Base-by-base conservation (phyloP, 129 eudicot species). In the Centaurea solstitialis region DNA sequence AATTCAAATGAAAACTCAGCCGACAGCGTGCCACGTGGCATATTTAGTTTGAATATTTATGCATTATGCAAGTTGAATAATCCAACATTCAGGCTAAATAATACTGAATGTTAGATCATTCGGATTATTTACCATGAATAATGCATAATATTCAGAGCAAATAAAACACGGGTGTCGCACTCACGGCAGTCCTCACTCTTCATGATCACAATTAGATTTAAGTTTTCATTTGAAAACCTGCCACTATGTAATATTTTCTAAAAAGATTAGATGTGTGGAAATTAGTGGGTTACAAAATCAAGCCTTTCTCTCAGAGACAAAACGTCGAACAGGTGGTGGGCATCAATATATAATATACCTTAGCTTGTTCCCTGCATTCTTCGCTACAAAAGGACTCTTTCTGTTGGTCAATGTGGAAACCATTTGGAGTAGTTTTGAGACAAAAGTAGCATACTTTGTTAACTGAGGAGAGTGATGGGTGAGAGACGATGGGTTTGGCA, bases 371-470 rank as follows among this genome's bases (percentile, higher is more conserved):
- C 80, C 88, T 77, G 70, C 99, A 95, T 50, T 86, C 78, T 62
- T 91, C 82, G 37, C 97, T 84, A 74, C 99, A 95, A 88, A 91
- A 95, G 23, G 83, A 26, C 47, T 85, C 86, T 38, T 33, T 47
- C 0, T 77, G 68, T 45, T 50, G 41, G 68, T 72, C 81, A 37
- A 84, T 77, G 9, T 8, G 17, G 0, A 71, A 21, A 9, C 17
- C 13, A 11, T 61, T 50, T 13, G 66, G 71, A 21, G 81, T 78
- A 35, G 67, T 85, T 68, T 86, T 87, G 67, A 95, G 92, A 76
- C 99, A 95, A 67, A 81, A 84, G 75, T 95, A 91, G 66, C 99
- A 95, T 23, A 85, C 93, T 72, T 53, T 61, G 78, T 87, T 64
- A 23, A 88, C 18, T 70, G 85, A 85, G 7, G 92, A 76, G n/a